A percentile compares a stretch with the other conserved stretches of the same genome.
These are phyloP conservation scores for Scheffersomyces parashehatae DNA, from an alignment of 1,139 yeast genomes.

Conservation along the genomic window DNA sequence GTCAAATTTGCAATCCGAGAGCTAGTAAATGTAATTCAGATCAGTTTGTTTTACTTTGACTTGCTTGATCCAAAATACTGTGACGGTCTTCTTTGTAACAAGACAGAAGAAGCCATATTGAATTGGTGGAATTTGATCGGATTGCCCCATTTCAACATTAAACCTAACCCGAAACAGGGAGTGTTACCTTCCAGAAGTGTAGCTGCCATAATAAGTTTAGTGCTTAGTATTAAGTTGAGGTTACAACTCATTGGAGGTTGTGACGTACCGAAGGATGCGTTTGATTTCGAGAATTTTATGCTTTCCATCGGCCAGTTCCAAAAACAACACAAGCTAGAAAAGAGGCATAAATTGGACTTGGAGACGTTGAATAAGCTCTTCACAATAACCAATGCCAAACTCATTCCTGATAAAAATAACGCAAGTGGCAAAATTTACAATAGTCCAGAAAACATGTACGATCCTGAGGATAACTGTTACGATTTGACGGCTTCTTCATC, in stretches of 20 bases:
- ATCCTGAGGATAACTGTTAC: constrained; percentile 2
- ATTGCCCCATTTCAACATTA: constrained; percentile 53
- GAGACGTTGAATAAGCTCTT: constrained; percentile 63
- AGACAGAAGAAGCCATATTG: constrained; percentile 68
- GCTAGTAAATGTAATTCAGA: constrained; percentile 71
- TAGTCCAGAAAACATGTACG: constrained; percentile 2
- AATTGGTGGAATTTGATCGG: constrained; percentile 88
- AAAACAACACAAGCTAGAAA: constrained; percentile 60
- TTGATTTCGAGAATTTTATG: constrained; percentile 68
- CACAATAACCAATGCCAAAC: constrained; percentile 54
- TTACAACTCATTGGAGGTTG: constrained; percentile 68
- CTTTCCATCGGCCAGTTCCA: constrained; percentile 68
- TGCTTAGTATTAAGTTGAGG: constrained; percentile 63
- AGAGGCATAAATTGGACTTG: constrained; percentile 61
- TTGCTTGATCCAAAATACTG: constrained; percentile 67
- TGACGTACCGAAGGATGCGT: constrained; percentile 84
- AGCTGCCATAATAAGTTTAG: constrained; percentile 37
- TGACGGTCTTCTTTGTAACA: constrained; percentile 81
- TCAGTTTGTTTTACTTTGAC: constrained; percentile 75
- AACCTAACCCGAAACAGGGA: constrained; percentile 49
- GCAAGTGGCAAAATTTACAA: not conserved
- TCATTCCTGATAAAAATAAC: constrained; percentile 27
- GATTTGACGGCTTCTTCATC: constrained; percentile 4
- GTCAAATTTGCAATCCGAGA: constrained; percentile 71
- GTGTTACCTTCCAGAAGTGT: constrained; percentile 66